Conservation (phyloP, 2,329 filamentous ascomycete species). For the Exophiala mesophila region DNA sequence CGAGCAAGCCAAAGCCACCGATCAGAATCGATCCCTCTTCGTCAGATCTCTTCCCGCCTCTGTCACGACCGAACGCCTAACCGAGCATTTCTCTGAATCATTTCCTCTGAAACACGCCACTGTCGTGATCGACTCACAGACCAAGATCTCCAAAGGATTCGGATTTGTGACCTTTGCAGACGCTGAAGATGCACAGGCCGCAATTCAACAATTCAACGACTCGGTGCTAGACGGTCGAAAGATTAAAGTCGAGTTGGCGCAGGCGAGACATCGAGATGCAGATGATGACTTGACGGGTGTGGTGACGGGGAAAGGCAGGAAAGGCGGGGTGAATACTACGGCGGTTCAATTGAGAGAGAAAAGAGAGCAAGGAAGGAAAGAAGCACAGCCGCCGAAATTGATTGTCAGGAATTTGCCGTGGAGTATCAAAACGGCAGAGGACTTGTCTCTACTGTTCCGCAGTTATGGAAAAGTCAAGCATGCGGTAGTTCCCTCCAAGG, state of each 20-base stretch:
- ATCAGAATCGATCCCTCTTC: slow-evolving; percentile 67
- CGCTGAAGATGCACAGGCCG: slow-evolving; percentile 78
- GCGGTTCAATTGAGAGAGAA: slow-evolving; percentile 38
- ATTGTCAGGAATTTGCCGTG: slow-evolving; percentile 94
- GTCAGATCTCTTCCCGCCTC: slow-evolving; percentile 76
- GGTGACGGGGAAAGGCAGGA: slow-evolving; percentile 20
- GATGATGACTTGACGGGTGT: slow-evolving; percentile 39
- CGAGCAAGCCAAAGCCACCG: slow-evolving; percentile 20
- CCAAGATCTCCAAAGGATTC: slow-evolving; percentile 84
- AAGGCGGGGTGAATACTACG: slow-evolving; percentile 34
- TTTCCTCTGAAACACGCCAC: slow-evolving; percentile 94
- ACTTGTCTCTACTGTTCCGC: slow-evolving; percentile 72
- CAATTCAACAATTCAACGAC: slow-evolving; percentile 75
- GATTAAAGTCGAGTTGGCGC: slow-evolving; percentile 80
- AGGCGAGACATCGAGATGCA: slow-evolving; percentile 71
- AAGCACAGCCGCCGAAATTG: slow-evolving; percentile 63
- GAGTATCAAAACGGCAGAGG: slow-evolving; percentile 83
- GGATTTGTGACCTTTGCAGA: slow-evolving; percentile 98
- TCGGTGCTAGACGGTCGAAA: slow-evolving; percentile 71
- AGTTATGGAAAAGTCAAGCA: slow-evolving; percentile 90
- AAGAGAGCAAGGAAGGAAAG: slow-evolving; percentile 55
- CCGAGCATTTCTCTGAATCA: slow-evolving; percentile 86
- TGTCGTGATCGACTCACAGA: slow-evolving; percentile 80
- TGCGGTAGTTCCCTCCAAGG: slow-evolving; percentile 68
- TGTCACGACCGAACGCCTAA: slow-evolving; percentile 75